Percentiles rank a stretch among this genome's conserved stretches.
phyloP scores from a whole-genome alignment of 768 basidiomycete species.

The Amanita exitialis region DNA sequence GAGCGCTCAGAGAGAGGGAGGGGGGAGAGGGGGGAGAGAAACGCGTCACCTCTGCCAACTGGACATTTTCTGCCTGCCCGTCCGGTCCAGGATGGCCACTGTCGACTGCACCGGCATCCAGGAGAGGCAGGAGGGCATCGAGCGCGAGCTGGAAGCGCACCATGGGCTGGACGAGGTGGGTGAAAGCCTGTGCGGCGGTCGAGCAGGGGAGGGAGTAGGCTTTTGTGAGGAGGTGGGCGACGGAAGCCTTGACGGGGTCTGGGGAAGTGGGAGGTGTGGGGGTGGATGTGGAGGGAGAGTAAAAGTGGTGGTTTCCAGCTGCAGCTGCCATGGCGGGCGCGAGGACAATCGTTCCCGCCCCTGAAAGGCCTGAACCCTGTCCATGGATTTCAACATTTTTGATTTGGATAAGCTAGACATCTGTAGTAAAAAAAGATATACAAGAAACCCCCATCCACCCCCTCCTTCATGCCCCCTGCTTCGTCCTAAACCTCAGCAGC shows the following conservation, averaged over 20 bases:
- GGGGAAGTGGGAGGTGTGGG: constrained; percentile 11
- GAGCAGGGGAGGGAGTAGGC: constrained; percentile 69
- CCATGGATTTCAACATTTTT: no score
- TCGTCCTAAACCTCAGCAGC: constrained; percentile 70
- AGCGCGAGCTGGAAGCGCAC: constrained; percentile 79
- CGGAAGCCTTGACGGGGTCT: constrained; percentile 51
- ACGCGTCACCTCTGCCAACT: constrained; percentile 37
- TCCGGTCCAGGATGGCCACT: background rate
- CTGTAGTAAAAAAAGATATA: no score
- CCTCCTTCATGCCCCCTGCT: no score
- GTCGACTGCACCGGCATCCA: constrained; percentile 35
- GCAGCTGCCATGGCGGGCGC: no score
- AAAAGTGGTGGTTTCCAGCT: no score
- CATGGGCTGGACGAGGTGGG: constrained; percentile 64
- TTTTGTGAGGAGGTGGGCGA: constrained; percentile 54
- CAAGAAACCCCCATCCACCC: no score
- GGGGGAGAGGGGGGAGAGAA: constrained; percentile 7
- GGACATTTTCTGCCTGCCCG: background rate
- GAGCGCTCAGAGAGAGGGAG: no score
- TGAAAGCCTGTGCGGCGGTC: constrained; percentile 65
- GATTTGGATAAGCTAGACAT: no score
- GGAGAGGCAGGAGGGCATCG: constrained; percentile 68
- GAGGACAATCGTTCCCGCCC: no score
- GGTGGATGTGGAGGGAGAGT: no score
- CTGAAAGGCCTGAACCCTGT: no score